Percentiles rank a stretch among this genome's conserved stretches.
Conservation (phyloP, 2,329 filamentous ascomycete species). For the Beauveria caledonica region DNA sequence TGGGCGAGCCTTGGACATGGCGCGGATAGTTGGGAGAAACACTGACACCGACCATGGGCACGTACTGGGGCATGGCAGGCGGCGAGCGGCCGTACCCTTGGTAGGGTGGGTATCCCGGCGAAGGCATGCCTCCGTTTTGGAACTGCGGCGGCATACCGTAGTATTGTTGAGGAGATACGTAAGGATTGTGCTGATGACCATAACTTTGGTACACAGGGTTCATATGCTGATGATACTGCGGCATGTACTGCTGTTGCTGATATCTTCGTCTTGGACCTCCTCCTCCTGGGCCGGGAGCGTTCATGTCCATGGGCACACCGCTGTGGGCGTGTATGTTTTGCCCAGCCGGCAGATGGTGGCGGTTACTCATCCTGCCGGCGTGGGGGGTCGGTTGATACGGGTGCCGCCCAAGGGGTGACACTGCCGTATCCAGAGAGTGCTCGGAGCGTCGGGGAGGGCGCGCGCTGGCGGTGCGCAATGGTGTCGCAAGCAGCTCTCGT, state of each 20-base stretch:
- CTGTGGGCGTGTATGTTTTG: slow-evolving; percentile 47
- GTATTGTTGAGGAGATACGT: slow-evolving; percentile 33
- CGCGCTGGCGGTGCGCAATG: neutral
- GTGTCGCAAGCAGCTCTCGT: neutral
- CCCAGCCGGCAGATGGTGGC: slow-evolving; percentile 73
- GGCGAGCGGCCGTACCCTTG: slow-evolving; percentile 41
- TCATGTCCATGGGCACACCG: slow-evolving; percentile 27
- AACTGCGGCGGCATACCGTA: slow-evolving; percentile 54
- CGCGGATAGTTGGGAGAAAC: slow-evolving; percentile 40
- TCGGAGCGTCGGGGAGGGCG: neutral
- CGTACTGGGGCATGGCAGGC: slow-evolving; percentile 46
- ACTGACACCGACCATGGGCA: slow-evolving; percentile 41
- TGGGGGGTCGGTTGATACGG: slow-evolving; percentile 33
- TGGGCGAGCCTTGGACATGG: slow-evolving; percentile 43
- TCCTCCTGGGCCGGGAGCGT: slow-evolving; percentile 22
- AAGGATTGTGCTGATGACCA: slow-evolving; percentile 39
- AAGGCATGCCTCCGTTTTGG: slow-evolving; percentile 41
- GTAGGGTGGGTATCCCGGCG: slow-evolving; percentile 40
- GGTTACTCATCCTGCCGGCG: slow-evolving; percentile 69
- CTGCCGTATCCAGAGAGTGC: slow-evolving; percentile 2
- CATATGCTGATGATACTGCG: slow-evolving; percentile 33
- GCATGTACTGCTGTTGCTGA: slow-evolving; percentile 25
- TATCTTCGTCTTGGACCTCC: slow-evolving; percentile 28
- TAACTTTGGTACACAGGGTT: slow-evolving; percentile 43
- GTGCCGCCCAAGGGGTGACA: slow-evolving; percentile 11